These are phyloP conservation scores for Candida qinlingensis DNA, from an alignment of 805 yeast genomes.

Conservation along the genomic window DNA sequence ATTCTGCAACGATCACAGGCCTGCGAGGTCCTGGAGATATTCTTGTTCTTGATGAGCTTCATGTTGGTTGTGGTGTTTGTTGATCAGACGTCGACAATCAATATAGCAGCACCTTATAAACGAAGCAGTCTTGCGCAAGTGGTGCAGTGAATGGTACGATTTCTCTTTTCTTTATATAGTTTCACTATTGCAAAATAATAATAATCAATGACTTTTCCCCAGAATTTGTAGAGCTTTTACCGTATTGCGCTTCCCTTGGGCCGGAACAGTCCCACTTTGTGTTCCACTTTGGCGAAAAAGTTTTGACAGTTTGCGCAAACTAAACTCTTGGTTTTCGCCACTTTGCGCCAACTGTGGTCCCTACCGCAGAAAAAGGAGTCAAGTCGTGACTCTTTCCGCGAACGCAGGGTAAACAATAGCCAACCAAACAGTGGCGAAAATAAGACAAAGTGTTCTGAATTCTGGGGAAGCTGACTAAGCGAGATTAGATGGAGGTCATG, in stretches of 20 bases:
- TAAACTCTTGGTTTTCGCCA: too few relatives aligned
- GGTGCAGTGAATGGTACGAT: background rate
- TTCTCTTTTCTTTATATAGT: background rate
- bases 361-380: background rate
- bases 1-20: conserved; percentile 81
- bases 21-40: conserved; percentile 52
- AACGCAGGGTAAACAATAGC: too few relatives aligned
- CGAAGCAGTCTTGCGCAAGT: background rate
- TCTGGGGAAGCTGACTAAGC: background rate
- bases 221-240: background rate
- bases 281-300: background rate
- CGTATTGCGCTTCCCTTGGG: background rate
- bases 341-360: background rate
- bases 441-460: too few relatives aligned
- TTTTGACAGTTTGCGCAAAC: background rate
- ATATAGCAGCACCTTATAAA: too few relatives aligned
- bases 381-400: background rate
- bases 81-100: too few relatives aligned
- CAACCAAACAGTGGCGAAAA: background rate
- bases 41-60: conserved; percentile 20
- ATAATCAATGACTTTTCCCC: background rate
- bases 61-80: too few relatives aligned
- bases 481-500: background rate
- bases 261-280: background rate
- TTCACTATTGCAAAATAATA: too few relatives aligned